A percentile compares a stretch with the other conserved stretches of the same genome.
Conservation (phyloP, 1,139 yeast species). For the Yamadazyma oceani region DNA sequence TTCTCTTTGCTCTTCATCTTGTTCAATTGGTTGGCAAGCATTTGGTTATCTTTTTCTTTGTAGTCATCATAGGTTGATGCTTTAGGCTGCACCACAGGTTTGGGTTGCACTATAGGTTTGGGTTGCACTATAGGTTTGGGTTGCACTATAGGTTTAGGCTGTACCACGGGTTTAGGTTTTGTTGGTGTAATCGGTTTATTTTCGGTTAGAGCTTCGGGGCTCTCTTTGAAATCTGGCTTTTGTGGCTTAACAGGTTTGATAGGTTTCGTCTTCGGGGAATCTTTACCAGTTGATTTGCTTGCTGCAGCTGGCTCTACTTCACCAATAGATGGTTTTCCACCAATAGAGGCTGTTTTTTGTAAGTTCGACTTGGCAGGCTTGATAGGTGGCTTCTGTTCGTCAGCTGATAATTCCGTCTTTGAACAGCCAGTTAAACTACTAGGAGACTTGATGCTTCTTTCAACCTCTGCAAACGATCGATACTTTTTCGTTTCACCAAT, state of each 20-base stretch:
- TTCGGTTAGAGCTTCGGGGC: background rate
- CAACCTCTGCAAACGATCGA: constrained; percentile 15
- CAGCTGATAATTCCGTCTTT: no score
- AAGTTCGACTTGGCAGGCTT: no score
- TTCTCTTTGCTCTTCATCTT: constrained; percentile 12
- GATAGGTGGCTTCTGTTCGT: no score
- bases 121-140: background rate
- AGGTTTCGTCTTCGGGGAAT: background rate
- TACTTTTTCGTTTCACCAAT: constrained; percentile 3
- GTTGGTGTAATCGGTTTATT: constrained; percentile 13
- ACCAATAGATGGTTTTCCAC: background rate
- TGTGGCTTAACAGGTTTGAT: constrained; percentile 1
- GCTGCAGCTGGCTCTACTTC: no score
- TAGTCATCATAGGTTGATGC: constrained; percentile 17
- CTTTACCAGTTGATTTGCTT: no score
- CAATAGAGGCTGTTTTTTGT: background rate
- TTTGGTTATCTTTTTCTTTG: constrained; percentile 12
- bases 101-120: background rate
- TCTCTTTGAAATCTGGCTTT: constrained; percentile 4
- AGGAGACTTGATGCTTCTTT: constrained; percentile 10
- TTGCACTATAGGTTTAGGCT: background rate
- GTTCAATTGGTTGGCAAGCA: constrained; percentile 13
- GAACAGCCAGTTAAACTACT: no score
- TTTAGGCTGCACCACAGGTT: constrained; percentile 13
- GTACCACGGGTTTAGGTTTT: background rate